Evolutionary conservation across 2,329 filamentous ascomycete species (phyloP), one percentile per base, ranked within the genome.

Genomic region (Talaromyces pinophilus): DNA sequence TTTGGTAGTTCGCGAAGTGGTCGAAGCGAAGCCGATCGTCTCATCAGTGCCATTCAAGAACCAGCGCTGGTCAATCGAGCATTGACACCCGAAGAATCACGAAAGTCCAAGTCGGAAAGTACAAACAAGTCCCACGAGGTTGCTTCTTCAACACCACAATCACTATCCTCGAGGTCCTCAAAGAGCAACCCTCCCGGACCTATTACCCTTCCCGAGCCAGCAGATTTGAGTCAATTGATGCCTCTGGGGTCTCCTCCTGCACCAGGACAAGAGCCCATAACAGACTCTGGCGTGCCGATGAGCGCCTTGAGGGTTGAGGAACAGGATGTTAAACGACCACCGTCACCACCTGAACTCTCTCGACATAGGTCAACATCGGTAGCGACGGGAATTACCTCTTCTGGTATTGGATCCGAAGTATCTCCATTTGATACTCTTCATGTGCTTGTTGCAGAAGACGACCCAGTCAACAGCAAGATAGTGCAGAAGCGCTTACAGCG

Each of bases 391-490:
- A 13, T 33, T 17, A 59, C 30, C 10, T 67, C 57, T 0, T 19
- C 65, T n/a, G 19, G 38, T n/a, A 40, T 59, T 15, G 64, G 19
- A 15, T 44, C 50, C 52, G 62, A 55, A 3, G 22, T 57, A 42
- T 40, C 46, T n/a, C 25, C 19, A 11, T 42, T 59, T 38, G 25
- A 59, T 5, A 48, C 67, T 4, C 70, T 76, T 8, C 71, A 70
- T 19, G 87, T 96, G 2, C 82, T 96, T 25, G 87, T 96, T 42
- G 93, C 93, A 0, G 93, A 96, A 73, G 93, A 97, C 70, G 92
- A 96, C 71, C 92, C 92, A 0, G 88, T 96, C 71, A 96, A 96
- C 71, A 91, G 91, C 78, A 90, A 88, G 67, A 91, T 96, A 50
- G 81, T 96, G 48, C 87, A 88, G 72, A 96, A 96, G 72, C 83